Base-by-base conservation (phyloP, 495 filamentous ascomycete species). In the Hypoxylon intermedium region DNA sequence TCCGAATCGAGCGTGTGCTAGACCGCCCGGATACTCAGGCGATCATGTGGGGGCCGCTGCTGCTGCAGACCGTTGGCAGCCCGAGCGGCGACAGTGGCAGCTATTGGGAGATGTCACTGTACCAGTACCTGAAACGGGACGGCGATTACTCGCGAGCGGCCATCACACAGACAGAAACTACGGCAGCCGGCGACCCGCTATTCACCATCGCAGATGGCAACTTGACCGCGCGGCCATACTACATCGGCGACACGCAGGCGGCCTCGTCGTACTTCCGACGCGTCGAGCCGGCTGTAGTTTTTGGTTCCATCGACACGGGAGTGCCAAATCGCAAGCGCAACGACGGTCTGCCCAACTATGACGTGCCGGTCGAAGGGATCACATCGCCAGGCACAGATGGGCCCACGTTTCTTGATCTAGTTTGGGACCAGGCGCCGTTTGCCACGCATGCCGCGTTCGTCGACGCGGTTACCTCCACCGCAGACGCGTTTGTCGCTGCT, bases 1-100 rank as follows among this genome's bases (percentile, higher is more conserved):
- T 74, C 5, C 66, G 62, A 0, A 45, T 58, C 13, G 60, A 72
- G 31, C 53, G 67, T 12, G 62, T 69, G 11, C 64, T 67, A 12
- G 71, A 74, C 54, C 63, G 68, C 24, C 52, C 56, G 6, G 55
- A 58, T n/a, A 58, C 68, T 28, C 64, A 71, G 37, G 58, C 67
- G 2, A 49, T 74, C 41, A 51, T 67, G 37, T 74, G 58, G 59
- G 71, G 71, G 5, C 71, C 71, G 7, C 20, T 65, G 11, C 21
- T 74, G 38, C 57, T 74, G 38, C 63, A 66, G 44, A 45, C 53
- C 23, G 36, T 65, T 18, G 60, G 60, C 33, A 59, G 36, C 13
- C 37, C 62, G 21, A 52, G 9, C 51, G 49, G 19, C 49, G 45
- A 37, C 16, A 61, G 49, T 26, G 52, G 23, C 24, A 53, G 56